Percentiles rank a stretch among this genome's conserved stretches.
Evolutionary conservation across 768 basidiomycete species (phyloP).

Genomic region (Kwoniella sp.): DNA sequence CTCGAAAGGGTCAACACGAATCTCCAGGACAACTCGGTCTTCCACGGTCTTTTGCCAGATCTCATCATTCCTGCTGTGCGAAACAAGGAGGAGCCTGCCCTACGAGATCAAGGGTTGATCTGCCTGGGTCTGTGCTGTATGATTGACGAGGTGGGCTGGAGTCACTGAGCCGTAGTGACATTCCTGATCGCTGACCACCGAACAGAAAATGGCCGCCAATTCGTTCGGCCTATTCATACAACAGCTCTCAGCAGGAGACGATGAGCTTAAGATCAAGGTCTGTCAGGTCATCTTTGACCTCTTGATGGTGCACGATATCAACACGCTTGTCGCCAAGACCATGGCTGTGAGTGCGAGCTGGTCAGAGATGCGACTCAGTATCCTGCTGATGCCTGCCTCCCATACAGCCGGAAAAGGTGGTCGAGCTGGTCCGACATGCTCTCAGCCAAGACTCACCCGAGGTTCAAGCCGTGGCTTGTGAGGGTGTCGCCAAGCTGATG

Average conservation of each 20-base stretch:
- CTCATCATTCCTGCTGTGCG: conserved; percentile 86
- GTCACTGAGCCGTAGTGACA: background rate
- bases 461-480: conserved; percentile 66
- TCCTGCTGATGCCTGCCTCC: background rate
- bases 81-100: conserved; percentile 68
- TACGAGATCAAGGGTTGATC: conserved; percentile 75
- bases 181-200: background rate
- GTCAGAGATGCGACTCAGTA: background rate
- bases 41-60: conserved; percentile 68
- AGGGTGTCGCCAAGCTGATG: conserved; percentile 82
- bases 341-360: conserved; percentile 37
- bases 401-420: conserved; percentile 56
- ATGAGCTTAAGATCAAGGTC: conserved; percentile 64
- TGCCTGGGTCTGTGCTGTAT: conserved; percentile 79
- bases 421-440: conserved; percentile 63
- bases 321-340: conserved; percentile 43
- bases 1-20: conserved; percentile 76
- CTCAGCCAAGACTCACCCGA: conserved; percentile 60
- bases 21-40: conserved; percentile 62
- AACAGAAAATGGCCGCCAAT: conserved; percentile 54
- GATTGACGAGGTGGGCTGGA: conserved; percentile 55
- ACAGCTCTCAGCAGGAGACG: conserved; percentile 65
- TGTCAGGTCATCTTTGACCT: conserved; percentile 80
- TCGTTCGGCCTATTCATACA: conserved; percentile 76
- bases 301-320: conserved; percentile 73